phyloP scores from a whole-genome alignment of 2,329 filamentous ascomycete species.

The Ascosphaera apis region DNA sequence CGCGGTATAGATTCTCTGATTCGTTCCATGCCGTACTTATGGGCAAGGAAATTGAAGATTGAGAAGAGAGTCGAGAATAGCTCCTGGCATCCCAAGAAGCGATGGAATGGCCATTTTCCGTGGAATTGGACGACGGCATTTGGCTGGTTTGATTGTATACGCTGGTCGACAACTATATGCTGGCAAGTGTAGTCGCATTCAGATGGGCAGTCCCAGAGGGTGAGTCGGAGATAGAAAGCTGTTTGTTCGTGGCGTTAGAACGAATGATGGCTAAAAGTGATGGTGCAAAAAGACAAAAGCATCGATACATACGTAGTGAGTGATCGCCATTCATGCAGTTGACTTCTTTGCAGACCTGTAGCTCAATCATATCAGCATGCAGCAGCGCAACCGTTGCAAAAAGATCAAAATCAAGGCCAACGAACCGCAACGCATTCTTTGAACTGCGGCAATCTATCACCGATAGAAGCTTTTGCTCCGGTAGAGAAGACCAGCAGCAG shows the following conservation, averaged over 20 bases:
- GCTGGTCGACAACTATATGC: conserved; percentile 59
- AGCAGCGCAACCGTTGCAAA: conserved; percentile 1
- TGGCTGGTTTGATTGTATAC: conserved; percentile 39
- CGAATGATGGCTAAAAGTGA: conserved; percentile 7
- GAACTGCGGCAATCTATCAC: conserved; percentile 75
- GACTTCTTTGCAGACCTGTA: conserved; percentile 52
- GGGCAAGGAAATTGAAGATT: conserved; percentile 70
- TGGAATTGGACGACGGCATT: conserved; percentile 71
- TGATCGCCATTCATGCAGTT: conserved; percentile 51
- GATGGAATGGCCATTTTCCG: conserved; percentile 94
- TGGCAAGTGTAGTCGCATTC: conserved; percentile 99
- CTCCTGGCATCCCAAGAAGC: conserved; percentile 82
- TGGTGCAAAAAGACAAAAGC: conserved; percentile 3
- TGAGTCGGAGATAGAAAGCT: conserved; percentile 67
- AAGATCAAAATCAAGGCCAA: conserved; percentile 3
- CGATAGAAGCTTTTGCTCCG: conserved; percentile 42
- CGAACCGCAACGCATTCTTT: conserved; percentile 60
- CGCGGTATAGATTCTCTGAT: conserved; percentile 47
- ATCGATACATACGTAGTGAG: conserved; percentile 40
- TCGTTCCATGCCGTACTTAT: conserved; percentile 51
- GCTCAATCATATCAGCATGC: conserved; percentile 7
- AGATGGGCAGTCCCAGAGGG: conserved; percentile 75
- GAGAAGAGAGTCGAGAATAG: conserved; percentile 86
- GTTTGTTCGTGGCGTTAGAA: conserved; percentile 1
- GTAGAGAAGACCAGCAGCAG: conserved; percentile 13